Evolutionary conservation across 108 stramenopile genomes (phyloP).

Genomic region (Asterionellopsis glacialis): DNA sequence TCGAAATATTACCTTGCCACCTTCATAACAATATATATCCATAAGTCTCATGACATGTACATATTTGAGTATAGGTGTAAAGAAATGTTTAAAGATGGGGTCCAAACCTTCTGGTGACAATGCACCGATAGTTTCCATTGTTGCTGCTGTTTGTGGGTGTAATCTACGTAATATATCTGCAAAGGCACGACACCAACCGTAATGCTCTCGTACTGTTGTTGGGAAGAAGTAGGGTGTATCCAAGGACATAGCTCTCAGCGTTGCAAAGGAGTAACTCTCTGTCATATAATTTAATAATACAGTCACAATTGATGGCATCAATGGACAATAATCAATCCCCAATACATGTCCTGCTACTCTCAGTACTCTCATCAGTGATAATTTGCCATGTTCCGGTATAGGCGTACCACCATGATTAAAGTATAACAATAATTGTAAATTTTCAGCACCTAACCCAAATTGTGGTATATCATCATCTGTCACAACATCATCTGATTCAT

Average conservation of each 20-base stretch:
- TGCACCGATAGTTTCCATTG: constrained; percentile 47
- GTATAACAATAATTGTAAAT: constrained; percentile 17
- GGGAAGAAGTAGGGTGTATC: constrained; percentile 56
- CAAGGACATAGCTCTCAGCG: constrained; percentile 71
- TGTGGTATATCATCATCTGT: constrained; percentile 29
- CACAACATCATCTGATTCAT: constrained; percentile 23
- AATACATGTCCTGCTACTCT: constrained; percentile 47
- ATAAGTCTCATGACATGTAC: constrained; percentile 53
- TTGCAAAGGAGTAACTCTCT: constrained; percentile 68
- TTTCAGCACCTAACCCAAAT: constrained; percentile 16
- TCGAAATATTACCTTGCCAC: constrained; percentile 71
- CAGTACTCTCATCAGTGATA: constrained; percentile 42
- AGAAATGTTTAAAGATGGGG: constrained; percentile 71
- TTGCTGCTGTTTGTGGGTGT: constrained; percentile 43
- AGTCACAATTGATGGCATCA: constrained; percentile 47
- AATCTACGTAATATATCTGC: constrained; percentile 44
- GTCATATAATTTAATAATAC: constrained; percentile 52
- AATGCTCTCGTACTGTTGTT: constrained; percentile 47
- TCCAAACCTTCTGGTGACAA: constrained; percentile 40
- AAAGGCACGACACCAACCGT: constrained; percentile 61
- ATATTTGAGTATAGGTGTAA: constrained; percentile 46
- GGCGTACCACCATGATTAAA: constrained; percentile 8
- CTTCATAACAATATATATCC: constrained; percentile 81
- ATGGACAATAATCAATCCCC: constrained; percentile 60
- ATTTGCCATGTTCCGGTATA: constrained; percentile 17